Percentiles rank a stretch among this genome's conserved stretches.
Evolutionary conservation across 805 yeast genomes (phyloP).

Genomic region (Pichia occidentalis): DNA sequence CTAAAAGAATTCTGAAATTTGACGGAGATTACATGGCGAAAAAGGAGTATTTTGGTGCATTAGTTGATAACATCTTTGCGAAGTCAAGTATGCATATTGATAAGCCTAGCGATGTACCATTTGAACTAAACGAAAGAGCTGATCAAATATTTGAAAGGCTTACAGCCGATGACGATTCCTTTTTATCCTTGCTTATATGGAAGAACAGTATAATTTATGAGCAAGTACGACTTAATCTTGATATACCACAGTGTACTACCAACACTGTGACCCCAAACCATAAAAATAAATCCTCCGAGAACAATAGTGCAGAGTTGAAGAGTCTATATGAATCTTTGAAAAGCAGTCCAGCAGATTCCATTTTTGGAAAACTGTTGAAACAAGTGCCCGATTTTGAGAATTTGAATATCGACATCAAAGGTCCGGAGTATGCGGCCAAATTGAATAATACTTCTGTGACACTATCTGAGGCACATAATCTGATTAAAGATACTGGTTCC

Average conservation of each 20-base stretch:
- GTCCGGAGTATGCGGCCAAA: conserved; percentile 25
- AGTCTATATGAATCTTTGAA: conserved; percentile 10
- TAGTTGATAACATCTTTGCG: conserved; percentile 16
- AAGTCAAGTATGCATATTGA: too few species aligned
- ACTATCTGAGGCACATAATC: too few species aligned
- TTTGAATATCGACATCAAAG: conserved; percentile 7
- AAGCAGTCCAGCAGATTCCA: conserved; percentile 1
- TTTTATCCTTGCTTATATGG: conserved; percentile 62
- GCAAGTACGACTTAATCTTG: conserved; percentile 54
- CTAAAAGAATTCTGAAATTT: too few species aligned
- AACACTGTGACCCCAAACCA: too few species aligned
- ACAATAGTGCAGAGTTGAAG: too few species aligned
- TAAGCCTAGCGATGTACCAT: too few species aligned
- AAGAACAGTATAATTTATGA: conserved; percentile 57
- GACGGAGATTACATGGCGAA: conserved; percentile 9
- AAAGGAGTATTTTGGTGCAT: conserved; percentile 5
- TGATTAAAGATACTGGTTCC: too few species aligned
- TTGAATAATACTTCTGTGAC: conserved; percentile 19
- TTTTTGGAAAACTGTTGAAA: conserved; percentile 10
- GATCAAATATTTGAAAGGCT: conserved; percentile 21
- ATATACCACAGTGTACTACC: too few species aligned
- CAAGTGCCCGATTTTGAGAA: conserved; percentile 31
- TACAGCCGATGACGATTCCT: conserved; percentile 31
- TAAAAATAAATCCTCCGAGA: too few species aligned
- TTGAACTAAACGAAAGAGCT: conserved; percentile 22